Conservation (phyloP, 108 stramenopile species). For the Nannochloropsis salina region DNA sequence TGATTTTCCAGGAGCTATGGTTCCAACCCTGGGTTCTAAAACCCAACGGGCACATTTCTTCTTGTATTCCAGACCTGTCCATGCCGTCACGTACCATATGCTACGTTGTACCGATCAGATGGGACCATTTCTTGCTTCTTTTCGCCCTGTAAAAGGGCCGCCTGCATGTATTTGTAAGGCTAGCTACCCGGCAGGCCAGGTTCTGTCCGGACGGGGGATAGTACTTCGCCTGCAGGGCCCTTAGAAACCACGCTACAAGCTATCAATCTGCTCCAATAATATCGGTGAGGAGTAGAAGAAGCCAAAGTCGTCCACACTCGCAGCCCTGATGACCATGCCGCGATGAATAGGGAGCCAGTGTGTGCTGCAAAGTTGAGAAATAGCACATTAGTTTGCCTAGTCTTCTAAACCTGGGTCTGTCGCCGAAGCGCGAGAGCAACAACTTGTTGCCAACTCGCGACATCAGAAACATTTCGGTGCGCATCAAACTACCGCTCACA, state of each 20-base stretch:
- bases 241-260: neutral
- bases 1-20: neutral
- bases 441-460: too few species aligned
- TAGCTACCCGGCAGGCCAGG: neutral
- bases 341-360: too few species aligned
- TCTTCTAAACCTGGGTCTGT: too few species aligned
- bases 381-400: too few species aligned
- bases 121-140: neutral
- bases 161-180: neutral
- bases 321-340: too few species aligned
- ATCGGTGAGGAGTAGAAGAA: neutral
- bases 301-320: too few species aligned
- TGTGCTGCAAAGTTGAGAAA: too few species aligned
- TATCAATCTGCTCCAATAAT: neutral
- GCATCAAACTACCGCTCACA: too few species aligned
- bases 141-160: neutral
- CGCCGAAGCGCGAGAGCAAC: too few species aligned
- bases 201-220: neutral
- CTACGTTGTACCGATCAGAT: neutral
- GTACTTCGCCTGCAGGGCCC: neutral
- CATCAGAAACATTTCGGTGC: too few species aligned
- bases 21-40: neutral
- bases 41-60: neutral
- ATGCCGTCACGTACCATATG: neutral
- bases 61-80: neutral